Conservation (phyloP, 2,329 filamentous ascomycete species). For the Trichoderma oligosporum region DNA sequence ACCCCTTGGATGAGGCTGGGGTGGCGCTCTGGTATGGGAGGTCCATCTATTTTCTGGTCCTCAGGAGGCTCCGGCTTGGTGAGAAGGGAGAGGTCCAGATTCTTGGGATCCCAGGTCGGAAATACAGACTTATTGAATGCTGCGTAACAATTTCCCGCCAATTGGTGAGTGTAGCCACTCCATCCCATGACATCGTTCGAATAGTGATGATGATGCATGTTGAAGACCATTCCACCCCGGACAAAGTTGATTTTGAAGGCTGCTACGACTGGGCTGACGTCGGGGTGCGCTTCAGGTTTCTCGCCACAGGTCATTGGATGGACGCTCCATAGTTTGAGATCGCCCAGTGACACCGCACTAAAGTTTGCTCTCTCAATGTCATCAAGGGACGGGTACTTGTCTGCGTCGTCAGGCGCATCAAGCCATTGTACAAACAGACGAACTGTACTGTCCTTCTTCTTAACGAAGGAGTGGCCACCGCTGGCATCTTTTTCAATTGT, state of each 20-base stretch:
- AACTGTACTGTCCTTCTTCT: constrained; percentile 6
- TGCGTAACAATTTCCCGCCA: constrained; percentile 14
- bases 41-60: neutral
- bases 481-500: constrained; percentile 5
- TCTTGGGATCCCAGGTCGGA: neutral
- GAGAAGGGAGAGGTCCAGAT: neutral
- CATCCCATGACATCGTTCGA: neutral
- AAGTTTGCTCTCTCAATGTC: constrained; percentile 12
- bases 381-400: constrained; percentile 8
- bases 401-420: neutral
- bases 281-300: neutral
- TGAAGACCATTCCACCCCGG: neutral
- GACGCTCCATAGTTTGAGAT: constrained; percentile 11
- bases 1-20: neutral
- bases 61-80: neutral
- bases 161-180: neutral
- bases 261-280: neutral
- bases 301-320: constrained; percentile 9
- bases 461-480: neutral
- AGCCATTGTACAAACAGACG: constrained; percentile 1
- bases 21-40: neutral
- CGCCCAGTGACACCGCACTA: neutral
- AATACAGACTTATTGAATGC: neutral
- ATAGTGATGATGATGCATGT: constrained; percentile 4
- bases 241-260: constrained; percentile 15